Evolutionary conservation across 1,284 basidiomycete species (phyloP).

Genomic region (Termitomyces sp.): DNA sequence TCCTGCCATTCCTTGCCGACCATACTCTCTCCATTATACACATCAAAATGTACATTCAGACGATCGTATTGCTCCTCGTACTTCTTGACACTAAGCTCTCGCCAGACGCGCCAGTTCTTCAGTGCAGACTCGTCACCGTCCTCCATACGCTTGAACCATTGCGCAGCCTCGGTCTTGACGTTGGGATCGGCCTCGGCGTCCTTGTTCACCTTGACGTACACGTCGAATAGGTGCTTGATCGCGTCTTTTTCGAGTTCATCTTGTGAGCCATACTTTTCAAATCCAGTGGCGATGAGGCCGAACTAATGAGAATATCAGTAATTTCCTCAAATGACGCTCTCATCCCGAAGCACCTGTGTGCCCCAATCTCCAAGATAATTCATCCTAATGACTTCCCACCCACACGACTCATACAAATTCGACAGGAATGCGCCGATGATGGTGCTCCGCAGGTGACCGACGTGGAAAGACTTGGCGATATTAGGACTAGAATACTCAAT

Average conservation of each 20-base stretch:
- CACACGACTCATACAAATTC: constrained; percentile 90
- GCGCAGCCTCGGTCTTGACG: constrained; percentile 82
- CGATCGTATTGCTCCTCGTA: constrained; percentile 89
- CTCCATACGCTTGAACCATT: constrained; percentile 97
- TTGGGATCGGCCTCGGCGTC: constrained; percentile 70
- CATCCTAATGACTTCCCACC: constrained; percentile 87
- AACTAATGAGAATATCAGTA: constrained; percentile 37
- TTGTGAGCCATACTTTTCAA: constrained; percentile 86
- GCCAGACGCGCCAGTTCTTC: constrained; percentile 89
- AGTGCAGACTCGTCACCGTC: constrained; percentile 84
- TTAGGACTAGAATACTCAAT: constrained; percentile 96
- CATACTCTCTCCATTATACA: constrained; percentile 91
- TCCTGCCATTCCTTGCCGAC: constrained; percentile 81
- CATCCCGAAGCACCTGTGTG: constrained; percentile 60
- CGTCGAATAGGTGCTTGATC: constrained; percentile 92
- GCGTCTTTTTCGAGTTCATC: constrained; percentile 83
- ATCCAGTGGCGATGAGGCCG: constrained; percentile 89
- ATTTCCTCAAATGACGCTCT: not conserved
- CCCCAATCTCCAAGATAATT: constrained; percentile 98
- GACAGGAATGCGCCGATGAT: constrained; percentile 95
- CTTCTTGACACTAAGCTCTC: constrained; percentile 87
- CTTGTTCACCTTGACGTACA: constrained; percentile 93
- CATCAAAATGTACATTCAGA: constrained; percentile 90
- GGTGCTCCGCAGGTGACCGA: constrained; percentile 93
- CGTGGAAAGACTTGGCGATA: constrained; percentile 98